These are phyloP conservation scores for Pinus tabuliformis DNA, from an alignment of 75 land plant genomes.

Conservation along the genomic window DNA sequence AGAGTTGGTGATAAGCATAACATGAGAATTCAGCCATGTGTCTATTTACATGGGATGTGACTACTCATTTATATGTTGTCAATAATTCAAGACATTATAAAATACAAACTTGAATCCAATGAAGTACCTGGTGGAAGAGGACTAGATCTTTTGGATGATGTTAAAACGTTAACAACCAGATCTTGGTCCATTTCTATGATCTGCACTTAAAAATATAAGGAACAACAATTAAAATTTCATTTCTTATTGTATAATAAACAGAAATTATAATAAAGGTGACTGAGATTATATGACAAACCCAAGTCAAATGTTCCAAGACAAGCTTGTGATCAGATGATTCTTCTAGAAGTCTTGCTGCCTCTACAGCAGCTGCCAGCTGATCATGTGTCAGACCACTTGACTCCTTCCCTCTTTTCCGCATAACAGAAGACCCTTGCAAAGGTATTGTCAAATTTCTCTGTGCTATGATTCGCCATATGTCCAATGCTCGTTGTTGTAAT, in stretches of 20 bases:
- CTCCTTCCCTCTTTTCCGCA: slow-evolving; percentile 15
- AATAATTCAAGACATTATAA: background rate
- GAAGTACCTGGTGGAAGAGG: slow-evolving; percentile 80
- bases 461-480: slow-evolving; percentile 82
- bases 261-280: background rate
- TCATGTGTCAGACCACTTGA: slow-evolving; percentile 13
- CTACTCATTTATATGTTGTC: background rate
- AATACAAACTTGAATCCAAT: background rate
- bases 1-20: background rate
- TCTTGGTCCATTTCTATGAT: slow-evolving; percentile 66
- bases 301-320: slow-evolving; percentile 79
- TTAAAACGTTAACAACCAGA: slow-evolving; percentile 69
- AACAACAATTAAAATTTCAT: slow-evolving; percentile 1
- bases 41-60: background rate
- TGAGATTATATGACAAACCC: slow-evolving; percentile 51
- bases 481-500: slow-evolving; percentile 64
- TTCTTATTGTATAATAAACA: background rate
- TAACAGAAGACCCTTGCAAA: slow-evolving; percentile 23
- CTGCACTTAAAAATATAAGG: slow-evolving; percentile 25
- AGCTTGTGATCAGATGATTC: slow-evolving; percentile 77
- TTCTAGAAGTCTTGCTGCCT: slow-evolving; percentile 89
- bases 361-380: slow-evolving; percentile 65
- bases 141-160: slow-evolving; percentile 69
- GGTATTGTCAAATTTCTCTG: slow-evolving; percentile 46
- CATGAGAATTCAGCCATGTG: background rate